These are phyloP conservation scores for Lepiota venenata DNA, from an alignment of 768 basidiomycete genomes.

Conservation along the genomic window DNA sequence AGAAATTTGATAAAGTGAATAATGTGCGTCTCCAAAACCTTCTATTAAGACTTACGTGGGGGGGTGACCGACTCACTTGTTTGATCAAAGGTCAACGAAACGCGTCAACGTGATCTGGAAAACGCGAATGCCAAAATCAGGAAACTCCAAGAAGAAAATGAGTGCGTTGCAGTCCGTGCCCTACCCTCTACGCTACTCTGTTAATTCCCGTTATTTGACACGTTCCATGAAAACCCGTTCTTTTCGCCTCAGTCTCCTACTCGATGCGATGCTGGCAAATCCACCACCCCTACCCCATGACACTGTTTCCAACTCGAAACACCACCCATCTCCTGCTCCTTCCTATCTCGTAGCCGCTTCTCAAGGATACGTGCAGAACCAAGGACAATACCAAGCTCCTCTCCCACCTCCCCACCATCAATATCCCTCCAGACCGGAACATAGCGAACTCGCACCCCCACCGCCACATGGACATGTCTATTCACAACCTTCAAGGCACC, in stretches of 20 bases:
- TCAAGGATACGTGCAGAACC: neutral
- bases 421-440: constrained; percentile 1
- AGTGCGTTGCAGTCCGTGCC: neutral
- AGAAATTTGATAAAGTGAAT: constrained; percentile 8
- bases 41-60: no score
- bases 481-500: constrained; percentile 1
- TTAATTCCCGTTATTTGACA: no score
- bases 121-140: constrained; percentile 5
- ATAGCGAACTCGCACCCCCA: neutral
- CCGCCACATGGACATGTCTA: neutral
- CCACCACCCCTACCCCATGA: neutral
- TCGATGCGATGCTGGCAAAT: constrained; percentile 10
- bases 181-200: no score
- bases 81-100: neutral
- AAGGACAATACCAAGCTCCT: neutral
- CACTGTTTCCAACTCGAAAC: neutral
- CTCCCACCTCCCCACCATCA: neutral
- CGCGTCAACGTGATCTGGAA: constrained; percentile 4
- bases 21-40: neutral
- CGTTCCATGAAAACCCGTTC: neutral
- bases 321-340: neutral
- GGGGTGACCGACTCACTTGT: neutral
- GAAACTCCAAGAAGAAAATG: constrained; percentile 12
- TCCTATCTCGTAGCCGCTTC: neutral
- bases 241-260: constrained; percentile 7